phyloP scores from a whole-genome alignment of 306 rosid species.

The Cicer judaicum region DNA sequence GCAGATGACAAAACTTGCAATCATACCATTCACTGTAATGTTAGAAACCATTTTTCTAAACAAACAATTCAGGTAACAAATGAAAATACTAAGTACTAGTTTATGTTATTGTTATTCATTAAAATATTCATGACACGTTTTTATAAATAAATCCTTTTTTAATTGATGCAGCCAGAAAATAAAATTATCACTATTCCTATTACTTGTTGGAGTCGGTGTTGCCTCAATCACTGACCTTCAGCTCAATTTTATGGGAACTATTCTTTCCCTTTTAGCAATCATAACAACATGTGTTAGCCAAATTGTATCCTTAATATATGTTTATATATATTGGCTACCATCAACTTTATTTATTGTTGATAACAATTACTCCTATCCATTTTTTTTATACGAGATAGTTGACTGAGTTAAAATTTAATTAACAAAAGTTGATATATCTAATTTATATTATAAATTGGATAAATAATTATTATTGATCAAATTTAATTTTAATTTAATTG shows the following conservation, averaged over 20 bases:
- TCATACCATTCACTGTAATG: conserved; percentile 93
- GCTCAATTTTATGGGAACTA: conserved; percentile 81
- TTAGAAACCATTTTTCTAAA: conserved; percentile 78
- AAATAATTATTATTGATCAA: too few relatives aligned
- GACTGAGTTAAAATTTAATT: too few relatives aligned
- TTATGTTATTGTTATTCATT: neutral
- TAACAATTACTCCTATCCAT: neutral
- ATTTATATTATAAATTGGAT: too few relatives aligned
- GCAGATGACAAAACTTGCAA: conserved; percentile 98
- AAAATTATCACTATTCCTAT: conserved; percentile 71
- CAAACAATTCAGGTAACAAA: conserved; percentile 81
- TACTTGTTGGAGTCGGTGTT: conserved; percentile 89
- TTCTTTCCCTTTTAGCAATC: conserved; percentile 93
- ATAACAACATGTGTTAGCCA: conserved; percentile 87
- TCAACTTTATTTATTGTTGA: neutral
- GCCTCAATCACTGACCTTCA: conserved; percentile 96
- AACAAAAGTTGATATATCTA: too few relatives aligned
- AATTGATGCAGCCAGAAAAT: conserved; percentile 64
- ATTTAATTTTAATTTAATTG: too few relatives aligned
- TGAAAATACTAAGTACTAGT: neutral
- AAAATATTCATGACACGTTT: too few relatives aligned
- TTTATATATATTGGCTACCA: too few relatives aligned
- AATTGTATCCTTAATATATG: conserved; percentile 68
- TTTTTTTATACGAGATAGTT: too few relatives aligned
- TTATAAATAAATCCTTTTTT: neutral